These are phyloP conservation scores for Agaricus subrufescens DNA, from an alignment of 768 basidiomycete species.

Conservation along the genomic window DNA sequence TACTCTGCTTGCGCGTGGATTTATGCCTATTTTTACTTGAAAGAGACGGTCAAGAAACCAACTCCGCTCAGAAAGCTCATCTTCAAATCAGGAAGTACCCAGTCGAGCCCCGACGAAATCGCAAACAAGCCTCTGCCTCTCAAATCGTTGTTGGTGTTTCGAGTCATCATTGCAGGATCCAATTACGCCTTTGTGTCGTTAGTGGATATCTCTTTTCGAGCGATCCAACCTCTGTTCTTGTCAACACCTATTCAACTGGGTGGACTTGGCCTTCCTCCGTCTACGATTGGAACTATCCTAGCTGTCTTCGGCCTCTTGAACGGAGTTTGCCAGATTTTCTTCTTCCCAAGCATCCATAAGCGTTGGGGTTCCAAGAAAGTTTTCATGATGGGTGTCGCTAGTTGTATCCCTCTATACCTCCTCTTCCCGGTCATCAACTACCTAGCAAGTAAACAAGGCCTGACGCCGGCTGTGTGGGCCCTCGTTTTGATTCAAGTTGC, in stretches of 20 bases:
- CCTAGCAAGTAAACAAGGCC: constrained; percentile 46
- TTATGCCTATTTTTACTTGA: constrained; percentile 40
- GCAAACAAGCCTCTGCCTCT: constrained; percentile 41
- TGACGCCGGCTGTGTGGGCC: constrained; percentile 44
- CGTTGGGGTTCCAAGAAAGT: constrained; percentile 58
- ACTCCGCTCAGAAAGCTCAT: constrained; percentile 12
- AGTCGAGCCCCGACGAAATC: constrained; percentile 2
- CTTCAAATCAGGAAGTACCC: constrained; percentile 3
- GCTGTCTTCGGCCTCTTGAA: constrained; percentile 58
- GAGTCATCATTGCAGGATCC: constrained; percentile 53
- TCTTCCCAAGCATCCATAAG: constrained; percentile 59
- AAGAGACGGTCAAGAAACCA: constrained; percentile 33
- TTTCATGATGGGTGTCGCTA: constrained; percentile 46
- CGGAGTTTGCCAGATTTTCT: constrained; percentile 63
- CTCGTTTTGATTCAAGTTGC: constrained; percentile 46
- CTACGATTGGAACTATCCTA: constrained; percentile 60
- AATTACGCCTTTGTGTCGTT: constrained; percentile 67
- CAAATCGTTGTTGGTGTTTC: constrained; percentile 43
- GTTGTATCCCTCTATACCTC: constrained; percentile 48
- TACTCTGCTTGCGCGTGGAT: constrained; percentile 45
- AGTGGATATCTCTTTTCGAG: constrained; percentile 61
- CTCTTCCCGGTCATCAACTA: constrained; percentile 58
- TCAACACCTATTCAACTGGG: constrained; percentile 68
- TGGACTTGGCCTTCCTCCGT: constrained; percentile 66
- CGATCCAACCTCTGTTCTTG: constrained; percentile 66